These are phyloP conservation scores for Ustilago lituana DNA, from an alignment of 1,284 basidiomycete genomes.

Conservation along the genomic window DNA sequence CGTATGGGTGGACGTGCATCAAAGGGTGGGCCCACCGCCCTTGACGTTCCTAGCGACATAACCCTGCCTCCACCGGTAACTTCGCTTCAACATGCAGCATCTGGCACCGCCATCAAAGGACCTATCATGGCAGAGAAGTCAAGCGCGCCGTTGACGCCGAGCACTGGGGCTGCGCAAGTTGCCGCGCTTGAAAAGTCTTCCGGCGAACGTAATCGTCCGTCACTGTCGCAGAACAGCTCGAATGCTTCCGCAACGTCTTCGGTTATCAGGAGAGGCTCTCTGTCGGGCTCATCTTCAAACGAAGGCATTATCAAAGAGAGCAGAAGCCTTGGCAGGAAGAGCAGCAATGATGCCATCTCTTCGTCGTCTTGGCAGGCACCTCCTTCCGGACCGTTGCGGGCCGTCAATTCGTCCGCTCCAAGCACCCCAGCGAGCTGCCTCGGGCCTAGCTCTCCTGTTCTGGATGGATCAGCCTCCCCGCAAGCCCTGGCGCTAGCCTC, in stretches of 20 bases:
- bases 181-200: conserved; percentile 42
- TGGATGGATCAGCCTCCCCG: conserved; percentile 41
- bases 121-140: conserved; percentile 36
- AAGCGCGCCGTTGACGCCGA: conserved; percentile 34
- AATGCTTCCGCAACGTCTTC: conserved; percentile 9
- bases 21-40: conserved; percentile 24
- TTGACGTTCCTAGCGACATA: conserved; percentile 42
- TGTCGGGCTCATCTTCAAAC: not conserved
- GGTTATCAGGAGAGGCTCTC: conserved; percentile 1
- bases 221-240: conserved; percentile 25
- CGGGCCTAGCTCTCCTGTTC: conserved; percentile 7
- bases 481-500: conserved; percentile 39
- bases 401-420: conserved; percentile 21
- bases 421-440: conserved; percentile 32
- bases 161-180: conserved; percentile 39
- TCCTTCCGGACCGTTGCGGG: conserved; percentile 21
- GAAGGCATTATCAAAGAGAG: not conserved
- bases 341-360: conserved; percentile 44
- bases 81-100: conserved; percentile 22
- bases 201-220: conserved; percentile 28
- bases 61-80: conserved; percentile 45
- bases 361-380: conserved; percentile 46
- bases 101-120: conserved; percentile 23
- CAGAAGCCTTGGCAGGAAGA: conserved; percentile 3
- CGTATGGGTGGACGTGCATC: conserved; percentile 46